Base-by-base conservation (phyloP, 495 filamentous ascomycete genomes). In the Tuber melanosporum region DNA sequence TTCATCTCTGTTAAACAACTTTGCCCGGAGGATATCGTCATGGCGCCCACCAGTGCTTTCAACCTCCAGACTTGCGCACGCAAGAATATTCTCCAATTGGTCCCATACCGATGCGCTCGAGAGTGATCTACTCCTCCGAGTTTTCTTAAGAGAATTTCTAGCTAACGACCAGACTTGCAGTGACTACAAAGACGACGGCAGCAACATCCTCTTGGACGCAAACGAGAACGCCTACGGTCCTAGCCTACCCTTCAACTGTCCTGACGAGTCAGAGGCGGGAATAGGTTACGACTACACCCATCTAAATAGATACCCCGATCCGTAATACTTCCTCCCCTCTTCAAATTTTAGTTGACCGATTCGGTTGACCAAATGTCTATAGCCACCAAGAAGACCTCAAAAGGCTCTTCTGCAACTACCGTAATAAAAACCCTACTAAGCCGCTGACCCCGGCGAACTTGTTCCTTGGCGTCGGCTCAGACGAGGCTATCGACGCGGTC, bases 211-310 rank as follows among this genome's bases (percentile, higher is more conserved):
- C 44, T 92, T 99, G 76, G 95, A 99, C 83, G 95, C 96, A 75
- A 99, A 99, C 80, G 95, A 99, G 85, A 99, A 98, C 83, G 94
- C 95, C 73, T 97, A 91, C 85, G 95, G 96, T 2, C 94, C 95
- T 1, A 89, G 90, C 20, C 85, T 94, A 57, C 78, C 81, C 42
- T 71, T 85, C 42, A 73, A 83, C 57, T 72, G 76, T n/a, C 76
- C 72, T 52, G 79, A 78, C 43, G 78, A 84, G 41, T 73, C 70
- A 44, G 62, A 73, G 20, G 72, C 78, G 57, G 79, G 78, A 44
- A 70, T 78, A 19, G 82, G 87, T 70, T 87, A 94, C 70, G 91
- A 96, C 85, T 88, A 95, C 75, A 84, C 92, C 69, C 89, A 92
- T 57, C 87, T 99, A 80, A 92, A 98, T 87, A 89, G 95, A 82